Evolutionary conservation across 163 green algal genomes (phyloP).

Genomic region (Chlorella variabilis): DNA sequence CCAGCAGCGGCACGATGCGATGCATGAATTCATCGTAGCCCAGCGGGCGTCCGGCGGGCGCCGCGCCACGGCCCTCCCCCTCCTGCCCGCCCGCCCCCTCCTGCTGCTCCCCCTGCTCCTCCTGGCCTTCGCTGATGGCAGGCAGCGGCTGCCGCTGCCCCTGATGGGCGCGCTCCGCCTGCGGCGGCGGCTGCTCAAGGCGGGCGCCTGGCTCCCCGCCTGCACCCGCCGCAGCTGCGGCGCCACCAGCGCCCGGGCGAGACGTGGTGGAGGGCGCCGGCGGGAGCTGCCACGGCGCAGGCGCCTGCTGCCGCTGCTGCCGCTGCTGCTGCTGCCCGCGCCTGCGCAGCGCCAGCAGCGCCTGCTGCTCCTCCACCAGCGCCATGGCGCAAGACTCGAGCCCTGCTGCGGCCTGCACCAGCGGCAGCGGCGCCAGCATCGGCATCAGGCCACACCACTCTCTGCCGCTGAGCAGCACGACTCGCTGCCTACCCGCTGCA

Average conservation of each 20-base stretch:
- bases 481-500: too few species aligned
- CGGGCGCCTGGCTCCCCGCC: too few species aligned
- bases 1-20: background rate
- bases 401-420: background rate
- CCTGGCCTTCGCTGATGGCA: too few species aligned
- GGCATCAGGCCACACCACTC: too few species aligned
- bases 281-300: too few species aligned
- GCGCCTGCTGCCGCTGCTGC: background rate
- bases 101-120: background rate
- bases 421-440: background rate
- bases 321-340: background rate
- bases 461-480: too few species aligned
- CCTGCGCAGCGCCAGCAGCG: background rate
- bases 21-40: background rate
- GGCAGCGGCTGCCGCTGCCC: too few species aligned
- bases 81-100: background rate
- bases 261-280: too few species aligned
- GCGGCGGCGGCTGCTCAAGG: too few species aligned
- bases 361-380: constrained; percentile 2
- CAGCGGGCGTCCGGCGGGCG: background rate
- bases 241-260: too few species aligned
- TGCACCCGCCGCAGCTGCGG: too few species aligned
- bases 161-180: too few species aligned
- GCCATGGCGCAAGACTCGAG: background rate
- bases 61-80: background rate